These are phyloP conservation scores for Sungouiella thailandica DNA, from an alignment of 805 yeast genomes.

Conservation along the genomic window DNA sequence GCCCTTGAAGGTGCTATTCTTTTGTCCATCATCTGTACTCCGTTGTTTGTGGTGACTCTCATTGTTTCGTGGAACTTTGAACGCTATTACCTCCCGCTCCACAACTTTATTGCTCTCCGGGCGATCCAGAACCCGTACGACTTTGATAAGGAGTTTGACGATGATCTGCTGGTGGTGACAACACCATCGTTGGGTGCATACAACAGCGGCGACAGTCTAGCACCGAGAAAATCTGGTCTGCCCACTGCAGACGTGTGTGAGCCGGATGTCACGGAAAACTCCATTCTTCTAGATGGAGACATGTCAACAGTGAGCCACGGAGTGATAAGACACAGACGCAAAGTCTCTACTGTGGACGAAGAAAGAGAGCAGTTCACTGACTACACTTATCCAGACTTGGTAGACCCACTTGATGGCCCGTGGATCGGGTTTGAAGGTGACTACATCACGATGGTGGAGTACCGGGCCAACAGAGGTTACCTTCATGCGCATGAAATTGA, in stretches of 20 bases:
- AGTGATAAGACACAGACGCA: slow-evolving; percentile 21
- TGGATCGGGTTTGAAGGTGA: slow-evolving; percentile 56
- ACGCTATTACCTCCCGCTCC: slow-evolving; percentile 48
- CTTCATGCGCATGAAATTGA: slow-evolving; percentile 14
- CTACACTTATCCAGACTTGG: slow-evolving; percentile 46
- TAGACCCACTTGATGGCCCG: slow-evolving; percentile 48
- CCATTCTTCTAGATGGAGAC: slow-evolving; percentile 14
- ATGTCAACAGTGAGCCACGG: slow-evolving; percentile 8
- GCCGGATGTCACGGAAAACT: slow-evolving; percentile 3
- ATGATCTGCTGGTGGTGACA: slow-evolving; percentile 21
- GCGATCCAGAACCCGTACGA: slow-evolving; percentile 45
- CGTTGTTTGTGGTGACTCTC: slow-evolving; percentile 44
- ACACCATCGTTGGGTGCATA: slow-evolving; percentile 2
- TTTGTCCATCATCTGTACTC: slow-evolving; percentile 44
- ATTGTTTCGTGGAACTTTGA: slow-evolving; percentile 48
- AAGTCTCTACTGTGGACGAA: slow-evolving; percentile 51
- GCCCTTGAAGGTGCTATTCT: slow-evolving; percentile 55
- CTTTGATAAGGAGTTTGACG: slow-evolving; percentile 39
- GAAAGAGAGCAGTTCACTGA: slow-evolving; percentile 48
- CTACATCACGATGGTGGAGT: slow-evolving; percentile 38
- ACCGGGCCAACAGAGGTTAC: slow-evolving; percentile 7
- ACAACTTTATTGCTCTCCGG: slow-evolving; percentile 52
- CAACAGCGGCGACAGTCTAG: slow-evolving; percentile 5
- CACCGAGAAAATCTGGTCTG: neutral
- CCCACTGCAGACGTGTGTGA: neutral